These are phyloP conservation scores for Penicillium canariense DNA, from an alignment of 495 filamentous ascomycete genomes.

Conservation along the genomic window DNA sequence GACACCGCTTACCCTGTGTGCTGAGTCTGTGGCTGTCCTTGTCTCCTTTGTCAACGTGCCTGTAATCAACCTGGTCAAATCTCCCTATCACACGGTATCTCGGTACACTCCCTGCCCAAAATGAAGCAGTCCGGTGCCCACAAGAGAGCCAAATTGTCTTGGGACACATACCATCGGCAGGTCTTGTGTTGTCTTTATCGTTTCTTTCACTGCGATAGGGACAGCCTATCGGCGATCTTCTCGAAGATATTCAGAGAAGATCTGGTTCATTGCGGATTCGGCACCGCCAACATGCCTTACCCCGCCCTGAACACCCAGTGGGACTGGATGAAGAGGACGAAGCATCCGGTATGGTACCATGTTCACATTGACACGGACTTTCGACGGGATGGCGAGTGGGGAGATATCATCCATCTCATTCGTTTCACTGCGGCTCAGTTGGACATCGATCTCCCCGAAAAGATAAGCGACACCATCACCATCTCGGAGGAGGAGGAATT, in stretches of 20 bases:
- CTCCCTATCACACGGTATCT: not conserved
- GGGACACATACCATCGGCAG: slow-evolving; percentile 22
- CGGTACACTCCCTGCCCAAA: not conserved
- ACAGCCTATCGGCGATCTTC: slow-evolving; percentile 21
- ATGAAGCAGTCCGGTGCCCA: too few species aligned
- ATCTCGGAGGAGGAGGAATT: not conserved
- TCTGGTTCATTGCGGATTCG: slow-evolving; percentile 22
- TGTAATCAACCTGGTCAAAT: not conserved
- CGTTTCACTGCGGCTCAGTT: slow-evolving; percentile 10
- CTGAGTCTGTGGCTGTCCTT: too few species aligned
- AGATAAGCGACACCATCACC: not conserved
- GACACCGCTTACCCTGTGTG: too few species aligned
- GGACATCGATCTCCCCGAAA: slow-evolving; percentile 12
- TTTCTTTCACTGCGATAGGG: slow-evolving; percentile 20
- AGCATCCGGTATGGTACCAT: slow-evolving; percentile 21
- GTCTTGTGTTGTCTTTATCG: slow-evolving; percentile 29
- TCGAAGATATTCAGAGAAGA: slow-evolving; percentile 19
- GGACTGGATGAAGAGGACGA: slow-evolving; percentile 13
- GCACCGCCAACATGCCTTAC: not conserved
- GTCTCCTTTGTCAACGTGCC: too few species aligned
- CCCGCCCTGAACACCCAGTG: slow-evolving; percentile 23
- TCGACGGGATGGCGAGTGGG: slow-evolving; percentile 18
- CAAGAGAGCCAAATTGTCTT: slow-evolving; percentile 11
- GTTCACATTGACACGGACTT: slow-evolving; percentile 25
- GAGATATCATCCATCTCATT: slow-evolving; percentile 19